Evolutionary conservation across 73 alveolate species (phyloP).

Genomic region (Paramecium tetraurelia): DNA sequence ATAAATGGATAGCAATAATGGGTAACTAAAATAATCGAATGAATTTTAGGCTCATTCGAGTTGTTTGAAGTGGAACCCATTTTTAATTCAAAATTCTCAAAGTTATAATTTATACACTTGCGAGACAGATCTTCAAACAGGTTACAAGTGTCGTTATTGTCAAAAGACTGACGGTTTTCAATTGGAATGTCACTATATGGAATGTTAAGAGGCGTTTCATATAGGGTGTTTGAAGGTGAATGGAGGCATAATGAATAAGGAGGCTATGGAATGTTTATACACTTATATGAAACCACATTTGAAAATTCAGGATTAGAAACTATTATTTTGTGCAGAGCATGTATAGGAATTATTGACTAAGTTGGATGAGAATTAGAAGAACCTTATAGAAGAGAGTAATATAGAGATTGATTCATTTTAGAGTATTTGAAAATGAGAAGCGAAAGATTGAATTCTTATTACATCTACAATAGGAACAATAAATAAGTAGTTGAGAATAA

Average conservation of each 20-base stretch:
- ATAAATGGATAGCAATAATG: neutral
- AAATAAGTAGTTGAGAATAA: neutral
- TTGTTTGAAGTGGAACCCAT: constrained; percentile 13
- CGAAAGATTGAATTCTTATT: neutral
- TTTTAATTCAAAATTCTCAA: neutral
- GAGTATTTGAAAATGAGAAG: neutral
- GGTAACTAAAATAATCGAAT: neutral
- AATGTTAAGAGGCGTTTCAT: neutral
- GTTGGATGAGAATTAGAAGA: neutral
- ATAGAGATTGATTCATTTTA: neutral
- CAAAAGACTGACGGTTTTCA: neutral
- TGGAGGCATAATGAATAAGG: constrained; percentile 17
- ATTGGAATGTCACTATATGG: neutral
- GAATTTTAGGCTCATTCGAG: neutral
- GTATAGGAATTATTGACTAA: neutral
- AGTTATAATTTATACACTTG: neutral
- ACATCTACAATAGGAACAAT: neutral
- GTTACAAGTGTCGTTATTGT: constrained; percentile 21
- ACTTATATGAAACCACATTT: neutral
- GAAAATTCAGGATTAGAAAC: neutral
- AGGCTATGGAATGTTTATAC: neutral
- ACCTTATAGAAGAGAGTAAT: neutral
- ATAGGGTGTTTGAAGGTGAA: constrained; percentile 27
- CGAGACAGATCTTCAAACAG: neutral
- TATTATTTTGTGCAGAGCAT: neutral